These are phyloP conservation scores for Mycena capillaripes DNA, from an alignment of 768 basidiomycete genomes.

Conservation along the genomic window DNA sequence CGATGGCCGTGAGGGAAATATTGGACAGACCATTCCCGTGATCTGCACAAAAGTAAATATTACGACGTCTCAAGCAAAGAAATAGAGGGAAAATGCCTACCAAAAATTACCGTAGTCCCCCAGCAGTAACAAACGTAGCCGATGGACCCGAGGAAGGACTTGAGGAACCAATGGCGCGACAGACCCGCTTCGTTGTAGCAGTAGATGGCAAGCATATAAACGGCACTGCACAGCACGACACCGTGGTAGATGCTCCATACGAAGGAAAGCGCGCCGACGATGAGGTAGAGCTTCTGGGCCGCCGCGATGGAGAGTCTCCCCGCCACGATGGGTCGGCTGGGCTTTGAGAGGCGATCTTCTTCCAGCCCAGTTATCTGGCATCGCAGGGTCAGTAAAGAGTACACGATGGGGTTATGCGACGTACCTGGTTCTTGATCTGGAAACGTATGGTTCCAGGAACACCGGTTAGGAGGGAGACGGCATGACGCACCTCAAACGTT, in stretches of 20 bases:
- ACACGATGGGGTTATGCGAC: background rate
- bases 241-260: slow-evolving; percentile 26
- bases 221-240: slow-evolving; percentile 26
- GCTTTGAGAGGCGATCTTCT: slow-evolving; percentile 40
- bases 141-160: slow-evolving; percentile 35
- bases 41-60: slow-evolving; percentile 12
- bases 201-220: slow-evolving; percentile 33
- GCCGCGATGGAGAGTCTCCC: slow-evolving; percentile 31
- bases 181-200: slow-evolving; percentile 39
- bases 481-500: slow-evolving; percentile 1
- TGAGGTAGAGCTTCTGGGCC: slow-evolving; percentile 33
- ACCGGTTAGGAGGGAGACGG: background rate
- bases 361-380: slow-evolving; percentile 34
- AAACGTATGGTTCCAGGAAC: background rate
- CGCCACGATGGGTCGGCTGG: slow-evolving; percentile 36
- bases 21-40: slow-evolving; percentile 29
- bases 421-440: slow-evolving; percentile 23
- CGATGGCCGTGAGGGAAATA: slow-evolving; percentile 40
- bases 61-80: background rate
- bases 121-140: slow-evolving; percentile 41
- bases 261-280: slow-evolving; percentile 21
- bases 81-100: slow-evolving; percentile 2
- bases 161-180: slow-evolving; percentile 31
- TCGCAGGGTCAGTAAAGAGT: background rate
- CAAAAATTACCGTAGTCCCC: slow-evolving; percentile 40